phyloP scores from a whole-genome alignment of 1,139 yeast species.

The Kodamaea sp. region DNA sequence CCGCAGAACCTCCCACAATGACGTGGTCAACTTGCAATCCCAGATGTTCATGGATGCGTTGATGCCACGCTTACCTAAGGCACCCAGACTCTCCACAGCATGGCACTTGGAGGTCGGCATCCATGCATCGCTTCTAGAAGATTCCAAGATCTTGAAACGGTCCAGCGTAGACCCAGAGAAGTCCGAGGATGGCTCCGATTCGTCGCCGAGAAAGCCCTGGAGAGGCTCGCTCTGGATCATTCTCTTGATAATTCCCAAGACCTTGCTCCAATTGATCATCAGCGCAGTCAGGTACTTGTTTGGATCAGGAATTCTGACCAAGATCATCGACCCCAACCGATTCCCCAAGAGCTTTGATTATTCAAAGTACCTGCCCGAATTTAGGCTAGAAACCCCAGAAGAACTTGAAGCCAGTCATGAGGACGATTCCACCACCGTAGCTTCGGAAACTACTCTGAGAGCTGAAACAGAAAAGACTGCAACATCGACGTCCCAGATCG shows the following conservation, averaged over 20 bases:
- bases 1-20: slow-evolving; percentile 5
- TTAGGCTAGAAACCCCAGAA: neutral
- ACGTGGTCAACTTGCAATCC: slow-evolving; percentile 30
- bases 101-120: slow-evolving; percentile 52
- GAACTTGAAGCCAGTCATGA: neutral
- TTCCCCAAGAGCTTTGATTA: slow-evolving; percentile 17
- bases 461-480: neutral
- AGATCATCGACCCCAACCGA: slow-evolving; percentile 12
- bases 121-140: slow-evolving; percentile 33
- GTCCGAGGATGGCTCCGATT: slow-evolving; percentile 3
- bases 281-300: slow-evolving; percentile 35
- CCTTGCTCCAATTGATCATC: slow-evolving; percentile 35
- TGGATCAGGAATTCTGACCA: slow-evolving; percentile 18
- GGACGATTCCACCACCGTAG: neutral
- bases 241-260: slow-evolving; percentile 47
- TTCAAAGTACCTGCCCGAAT: slow-evolving; percentile 13
- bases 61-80: slow-evolving; percentile 44
- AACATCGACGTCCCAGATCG: neutral
- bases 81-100: slow-evolving; percentile 39
- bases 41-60: slow-evolving; percentile 37
- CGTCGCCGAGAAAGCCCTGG: slow-evolving; percentile 7
- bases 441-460: neutral
- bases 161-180: neutral
- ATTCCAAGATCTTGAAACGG: too few relatives aligned
- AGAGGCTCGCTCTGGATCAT: slow-evolving; percentile 39